Percentiles rank a stretch among this genome's conserved stretches.
Evolutionary conservation across 495 filamentous ascomycete genomes (phyloP).

Genomic region (Trichoderma reesei): DNA sequence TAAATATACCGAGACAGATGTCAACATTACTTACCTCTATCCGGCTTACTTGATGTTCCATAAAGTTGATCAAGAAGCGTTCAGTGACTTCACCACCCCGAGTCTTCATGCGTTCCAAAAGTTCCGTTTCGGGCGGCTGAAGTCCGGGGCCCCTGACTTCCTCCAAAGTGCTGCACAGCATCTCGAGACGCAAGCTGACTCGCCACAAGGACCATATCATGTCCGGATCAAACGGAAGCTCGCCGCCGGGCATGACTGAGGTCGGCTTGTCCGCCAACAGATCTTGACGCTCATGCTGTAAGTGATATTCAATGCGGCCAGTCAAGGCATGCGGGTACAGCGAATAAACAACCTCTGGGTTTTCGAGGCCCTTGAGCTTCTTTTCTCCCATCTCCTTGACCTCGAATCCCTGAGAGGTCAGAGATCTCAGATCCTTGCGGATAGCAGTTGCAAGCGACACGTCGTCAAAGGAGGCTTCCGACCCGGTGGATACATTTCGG

Average conservation of each 20-base stretch:
- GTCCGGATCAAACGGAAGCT: conserved; percentile 64
- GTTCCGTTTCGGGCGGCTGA: conserved; percentile 65
- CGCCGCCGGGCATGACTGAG: conserved; percentile 33
- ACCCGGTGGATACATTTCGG: conserved; percentile 53
- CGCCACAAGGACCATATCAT: conserved; percentile 85
- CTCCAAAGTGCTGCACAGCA: conserved; percentile 80
- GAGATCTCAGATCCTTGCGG: conserved; percentile 72
- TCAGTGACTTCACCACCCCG: conserved; percentile 82
- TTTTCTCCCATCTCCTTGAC: conserved; percentile 91
- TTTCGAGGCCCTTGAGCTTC: conserved; percentile 93
- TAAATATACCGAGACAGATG: not conserved
- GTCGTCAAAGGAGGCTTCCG: conserved; percentile 62
- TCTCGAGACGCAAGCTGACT: conserved; percentile 79
- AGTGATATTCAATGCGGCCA: conserved; percentile 58
- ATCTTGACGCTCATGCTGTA: conserved; percentile 42
- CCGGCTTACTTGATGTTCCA: conserved; percentile 87
- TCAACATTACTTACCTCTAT: conserved; percentile 65
- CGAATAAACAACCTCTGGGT: conserved; percentile 88
- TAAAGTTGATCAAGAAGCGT: conserved; percentile 69
- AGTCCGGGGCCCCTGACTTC: conserved; percentile 45
- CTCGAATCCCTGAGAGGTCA: conserved; percentile 89
- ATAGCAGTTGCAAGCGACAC: conserved; percentile 62
- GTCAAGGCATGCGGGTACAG: conserved; percentile 83
- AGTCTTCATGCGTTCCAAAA: conserved; percentile 75
- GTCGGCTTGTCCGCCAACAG: conserved; percentile 28